Evolutionary conservation across 2,329 filamentous ascomycete genomes (phyloP).

Genomic region (Botryotinia globosa): DNA sequence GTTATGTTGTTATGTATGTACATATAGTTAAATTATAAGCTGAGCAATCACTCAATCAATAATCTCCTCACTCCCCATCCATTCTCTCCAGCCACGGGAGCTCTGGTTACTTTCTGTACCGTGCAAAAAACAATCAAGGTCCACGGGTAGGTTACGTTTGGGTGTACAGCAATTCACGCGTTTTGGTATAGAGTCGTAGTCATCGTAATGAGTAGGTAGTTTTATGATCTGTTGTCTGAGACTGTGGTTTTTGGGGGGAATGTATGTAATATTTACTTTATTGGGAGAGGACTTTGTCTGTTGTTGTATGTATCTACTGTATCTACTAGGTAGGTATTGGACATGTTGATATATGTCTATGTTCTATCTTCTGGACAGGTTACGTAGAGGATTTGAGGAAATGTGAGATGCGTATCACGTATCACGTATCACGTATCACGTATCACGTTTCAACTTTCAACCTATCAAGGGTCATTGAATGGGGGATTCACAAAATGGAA

Average conservation of each 20-base stretch:
- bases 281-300: neutral
- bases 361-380: neutral
- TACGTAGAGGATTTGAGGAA: no score
- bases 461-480: neutral
- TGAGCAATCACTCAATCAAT: constrained; percentile 19
- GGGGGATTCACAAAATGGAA: neutral
- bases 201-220: no score
- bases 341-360: neutral
- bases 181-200: neutral
- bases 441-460: no score
- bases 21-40: constrained; percentile 33
- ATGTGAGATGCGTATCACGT: no score
- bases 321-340: neutral
- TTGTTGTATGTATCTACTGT: neutral
- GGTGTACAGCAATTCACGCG: neutral
- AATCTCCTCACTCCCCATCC: constrained; percentile 28
- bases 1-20: no score
- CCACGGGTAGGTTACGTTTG: neutral
- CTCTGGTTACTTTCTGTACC: constrained; percentile 20
- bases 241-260: neutral
- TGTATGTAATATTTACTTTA: neutral
- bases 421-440: no score
- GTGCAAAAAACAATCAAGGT: neutral
- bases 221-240: neutral
- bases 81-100: constrained; percentile 22